phyloP scores from a whole-genome alignment of 2,329 filamentous ascomycete species.

The Chaetomium sp. region DNA sequence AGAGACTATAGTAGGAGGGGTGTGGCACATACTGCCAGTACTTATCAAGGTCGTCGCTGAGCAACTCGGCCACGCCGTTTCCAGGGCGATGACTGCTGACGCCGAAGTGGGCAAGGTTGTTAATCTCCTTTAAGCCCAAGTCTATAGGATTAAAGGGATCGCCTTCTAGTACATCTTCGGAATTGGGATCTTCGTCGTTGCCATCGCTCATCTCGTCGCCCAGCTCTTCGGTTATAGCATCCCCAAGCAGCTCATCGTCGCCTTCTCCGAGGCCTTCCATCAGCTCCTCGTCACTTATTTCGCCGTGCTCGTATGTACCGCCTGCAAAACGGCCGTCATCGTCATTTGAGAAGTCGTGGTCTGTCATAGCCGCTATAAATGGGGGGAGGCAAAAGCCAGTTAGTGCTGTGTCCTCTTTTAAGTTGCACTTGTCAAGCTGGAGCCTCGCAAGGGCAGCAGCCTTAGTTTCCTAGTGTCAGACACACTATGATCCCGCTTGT shows the following conservation, averaged over 20 bases:
- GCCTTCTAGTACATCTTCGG: constrained; percentile 29
- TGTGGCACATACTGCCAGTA: constrained; percentile 75
- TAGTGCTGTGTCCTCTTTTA: constrained; percentile 28
- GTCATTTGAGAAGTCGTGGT: constrained; percentile 26
- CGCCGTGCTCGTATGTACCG: constrained; percentile 6
- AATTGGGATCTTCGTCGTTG: constrained; percentile 29
- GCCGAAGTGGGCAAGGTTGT: constrained; percentile 79
- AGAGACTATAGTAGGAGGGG: neutral
- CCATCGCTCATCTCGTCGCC: constrained; percentile 30
- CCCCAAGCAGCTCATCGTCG: constrained; percentile 29
- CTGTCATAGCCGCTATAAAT: constrained; percentile 24
- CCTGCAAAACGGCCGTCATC: constrained; percentile 13
- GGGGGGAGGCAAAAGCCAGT: constrained; percentile 27
- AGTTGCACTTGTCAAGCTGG: constrained; percentile 28
- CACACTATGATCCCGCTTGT: constrained; percentile 30
- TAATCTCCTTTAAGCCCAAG: constrained; percentile 75
- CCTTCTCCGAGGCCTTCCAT: constrained; percentile 18
- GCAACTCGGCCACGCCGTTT: constrained; percentile 74
- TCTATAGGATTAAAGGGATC: constrained; percentile 54
- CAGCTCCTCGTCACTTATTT: constrained; percentile 23
- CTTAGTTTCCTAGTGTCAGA: constrained; percentile 33
- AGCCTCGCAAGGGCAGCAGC: constrained; percentile 27
- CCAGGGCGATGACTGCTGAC: constrained; percentile 81
- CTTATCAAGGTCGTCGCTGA: constrained; percentile 69
- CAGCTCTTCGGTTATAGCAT: constrained; percentile 32